Base-by-base conservation (phyloP, 2,329 filamentous ascomycete species). In the Fusarium irregulare region DNA sequence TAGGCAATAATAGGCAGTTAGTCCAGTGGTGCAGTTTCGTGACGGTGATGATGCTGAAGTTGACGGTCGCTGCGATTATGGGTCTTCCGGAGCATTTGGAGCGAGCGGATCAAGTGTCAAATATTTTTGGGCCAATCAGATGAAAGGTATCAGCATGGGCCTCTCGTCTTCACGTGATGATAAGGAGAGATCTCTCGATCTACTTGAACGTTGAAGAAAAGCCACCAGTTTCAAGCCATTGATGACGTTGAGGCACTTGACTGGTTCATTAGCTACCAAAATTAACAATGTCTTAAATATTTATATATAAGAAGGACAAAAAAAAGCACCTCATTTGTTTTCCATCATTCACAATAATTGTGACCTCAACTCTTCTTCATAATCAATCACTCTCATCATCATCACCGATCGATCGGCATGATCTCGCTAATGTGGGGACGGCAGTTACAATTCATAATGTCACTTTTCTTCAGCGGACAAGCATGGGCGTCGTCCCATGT, bases 121-220 rank as follows among this genome's bases (percentile, higher is more conserved):
- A 71, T 63, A 69, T 56, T 56, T 62, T 45, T 48, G 9, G 49
- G 12, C 73, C 71, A 75, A 75, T 75, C 51, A 75, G 54, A 37
- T 16, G 12, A 9, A 5, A 6, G 1, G 6, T 6, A 40, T 14
- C 21, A n/a, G 27, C 47, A 44, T 49, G 46, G 44, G 27, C 21
- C 53, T 44, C 23, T 14, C 16, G 10, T 47, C n/a, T 71, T 57
- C 73, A 75, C 73, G 73, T 75, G 73, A 75, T 56, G 73, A 74
- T 74, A 74, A 74, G 72, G 70, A 64, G 20, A 42, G 40, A 51
- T 69, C 37, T 71, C 64, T 71, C 56, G 56, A 66, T 66, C 45
- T 41, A 16, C n/a, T 40, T 40, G 18, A 40, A 57, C 48, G 47
- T 64, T 48, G 49, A 23, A 56, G 42, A 47, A 51, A 53, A 56